phyloP scores from a whole-genome alignment of 2,329 filamentous ascomycete species.

The Cadophora gregata region DNA sequence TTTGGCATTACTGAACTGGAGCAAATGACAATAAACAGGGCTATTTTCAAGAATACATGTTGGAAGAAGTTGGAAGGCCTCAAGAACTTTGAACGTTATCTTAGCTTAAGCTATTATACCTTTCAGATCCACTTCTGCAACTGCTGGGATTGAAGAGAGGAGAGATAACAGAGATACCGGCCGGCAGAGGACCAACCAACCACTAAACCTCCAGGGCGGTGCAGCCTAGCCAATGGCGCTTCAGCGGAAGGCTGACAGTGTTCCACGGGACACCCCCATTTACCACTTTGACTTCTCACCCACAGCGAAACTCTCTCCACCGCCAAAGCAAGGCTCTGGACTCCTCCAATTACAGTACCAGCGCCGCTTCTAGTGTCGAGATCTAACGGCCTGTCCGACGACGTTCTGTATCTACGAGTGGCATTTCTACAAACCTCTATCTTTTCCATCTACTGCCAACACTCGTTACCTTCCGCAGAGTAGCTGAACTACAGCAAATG shows the following conservation, averaged over 20 bases:
- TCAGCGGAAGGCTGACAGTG: slow-evolving; percentile 4
- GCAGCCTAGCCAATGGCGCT: neutral
- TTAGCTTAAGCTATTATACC: neutral
- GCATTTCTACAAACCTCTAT: neutral
- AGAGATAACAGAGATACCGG: slow-evolving; percentile 24
- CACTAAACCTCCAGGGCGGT: neutral
- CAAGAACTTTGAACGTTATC: neutral
- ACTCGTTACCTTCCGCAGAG: neutral
- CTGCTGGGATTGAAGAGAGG: slow-evolving; percentile 9
- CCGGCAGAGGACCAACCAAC: slow-evolving; percentile 3
- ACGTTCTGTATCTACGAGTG: neutral
- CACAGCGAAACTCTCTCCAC: neutral
- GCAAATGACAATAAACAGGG: neutral
- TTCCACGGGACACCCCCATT: neutral
- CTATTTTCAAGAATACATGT: neutral
- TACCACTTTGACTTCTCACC: neutral
- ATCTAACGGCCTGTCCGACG: slow-evolving; percentile 16
- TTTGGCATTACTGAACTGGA: neutral
- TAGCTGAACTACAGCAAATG: slow-evolving; percentile 4
- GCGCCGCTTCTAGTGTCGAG: slow-evolving; percentile 14
- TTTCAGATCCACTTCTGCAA: neutral
- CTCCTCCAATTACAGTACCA: slow-evolving; percentile 23
- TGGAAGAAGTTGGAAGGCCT: slow-evolving; percentile 2
- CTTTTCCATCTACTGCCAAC: slow-evolving; percentile 4
- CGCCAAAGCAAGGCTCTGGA: slow-evolving; percentile 7